Conservation (phyloP, 768 basidiomycete genomes). For the Inosperma sp. region DNA sequence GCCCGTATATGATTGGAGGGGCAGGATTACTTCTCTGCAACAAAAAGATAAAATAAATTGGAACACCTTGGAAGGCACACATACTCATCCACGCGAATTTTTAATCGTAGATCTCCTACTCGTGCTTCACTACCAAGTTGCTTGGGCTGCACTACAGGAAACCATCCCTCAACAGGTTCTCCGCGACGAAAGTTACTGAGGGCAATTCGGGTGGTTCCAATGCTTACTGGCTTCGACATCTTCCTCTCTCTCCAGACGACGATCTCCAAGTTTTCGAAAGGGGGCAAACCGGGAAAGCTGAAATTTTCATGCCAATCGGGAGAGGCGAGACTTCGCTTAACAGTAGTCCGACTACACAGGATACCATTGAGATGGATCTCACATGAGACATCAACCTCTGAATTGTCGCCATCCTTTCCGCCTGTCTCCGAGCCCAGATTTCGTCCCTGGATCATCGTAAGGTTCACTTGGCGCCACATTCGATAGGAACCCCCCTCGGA, state of each 20-base stretch:
- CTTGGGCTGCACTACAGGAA: slow-evolving; percentile 59
- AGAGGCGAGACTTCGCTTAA: slow-evolving; percentile 59
- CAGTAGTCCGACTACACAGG: slow-evolving; percentile 68
- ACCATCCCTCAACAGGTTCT: slow-evolving; percentile 80
- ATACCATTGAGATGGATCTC: slow-evolving; percentile 69
- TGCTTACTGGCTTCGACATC: slow-evolving; percentile 45
- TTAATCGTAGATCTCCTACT: slow-evolving; percentile 72
- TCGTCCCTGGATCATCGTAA: slow-evolving; percentile 69
- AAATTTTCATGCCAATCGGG: slow-evolving; percentile 86
- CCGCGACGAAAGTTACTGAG: slow-evolving; percentile 69
- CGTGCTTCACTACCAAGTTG: slow-evolving; percentile 49
- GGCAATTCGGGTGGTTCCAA: slow-evolving; percentile 63
- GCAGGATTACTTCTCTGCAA: slow-evolving; percentile 73
- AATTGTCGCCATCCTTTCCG: slow-evolving; percentile 40
- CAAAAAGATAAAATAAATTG: slow-evolving; percentile 4
- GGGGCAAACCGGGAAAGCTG: slow-evolving; percentile 68
- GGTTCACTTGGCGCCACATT: slow-evolving; percentile 81
- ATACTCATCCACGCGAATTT: slow-evolving; percentile 72
- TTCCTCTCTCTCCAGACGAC: slow-evolving; percentile 68
- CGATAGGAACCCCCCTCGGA: slow-evolving; percentile 73
- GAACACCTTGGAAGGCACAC: slow-evolving; percentile 18
- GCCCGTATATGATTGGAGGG: slow-evolving; percentile 55
- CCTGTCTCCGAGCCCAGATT: slow-evolving; percentile 51
- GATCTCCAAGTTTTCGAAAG: slow-evolving; percentile 67
- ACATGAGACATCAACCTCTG: slow-evolving; percentile 71